Evolutionary conservation across 1,139 yeast genomes (phyloP).

Genomic region (Candida tetrigidarum): DNA sequence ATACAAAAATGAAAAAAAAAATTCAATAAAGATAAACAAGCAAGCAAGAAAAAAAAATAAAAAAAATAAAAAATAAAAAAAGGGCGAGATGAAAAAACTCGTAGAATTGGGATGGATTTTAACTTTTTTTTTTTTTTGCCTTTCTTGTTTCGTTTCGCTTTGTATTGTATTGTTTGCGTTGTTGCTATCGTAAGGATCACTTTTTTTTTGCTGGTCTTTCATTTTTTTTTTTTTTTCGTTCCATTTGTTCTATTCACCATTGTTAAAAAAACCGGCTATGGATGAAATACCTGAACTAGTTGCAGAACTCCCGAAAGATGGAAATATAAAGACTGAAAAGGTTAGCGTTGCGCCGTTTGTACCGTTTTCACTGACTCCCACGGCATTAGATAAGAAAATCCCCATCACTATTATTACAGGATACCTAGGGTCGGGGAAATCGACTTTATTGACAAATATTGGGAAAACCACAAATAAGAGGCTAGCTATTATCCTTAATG

Average conservation of each 20-base stretch:
- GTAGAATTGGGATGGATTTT: not conserved
- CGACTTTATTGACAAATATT: conserved; percentile 77
- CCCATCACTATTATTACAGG: conserved; percentile 96
- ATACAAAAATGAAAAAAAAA: too few relatives aligned
- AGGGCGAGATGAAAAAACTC: not conserved
- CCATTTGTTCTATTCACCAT: too few relatives aligned
- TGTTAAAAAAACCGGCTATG: too few relatives aligned
- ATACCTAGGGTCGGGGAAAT: conserved; percentile 93
- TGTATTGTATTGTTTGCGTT: too few relatives aligned
- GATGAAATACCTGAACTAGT: conserved; percentile 61
- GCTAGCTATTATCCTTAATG: conserved; percentile 90
- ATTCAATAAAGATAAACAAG: too few relatives aligned
- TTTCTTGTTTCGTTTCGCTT: not conserved
- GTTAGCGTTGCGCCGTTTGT: conserved; percentile 8
- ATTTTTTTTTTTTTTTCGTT: too few relatives aligned
- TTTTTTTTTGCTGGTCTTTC: not conserved
- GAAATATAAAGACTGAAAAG: conserved; percentile 12
- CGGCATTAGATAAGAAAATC: conserved; percentile 47
- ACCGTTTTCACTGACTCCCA: conserved; percentile 16
- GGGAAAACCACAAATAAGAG: conserved; percentile 70
- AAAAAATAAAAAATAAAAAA: too few relatives aligned
- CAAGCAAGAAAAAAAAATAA: not conserved
- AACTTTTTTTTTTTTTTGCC: not conserved
- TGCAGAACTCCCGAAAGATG: conserved; percentile 27
- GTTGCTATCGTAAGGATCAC: not conserved